A percentile compares a stretch with the other conserved stretches of the same genome.
These are phyloP conservation scores for Globisporangium ultimum DNA, from an alignment of 352 stramenopile genomes.

Conservation along the genomic window DNA sequence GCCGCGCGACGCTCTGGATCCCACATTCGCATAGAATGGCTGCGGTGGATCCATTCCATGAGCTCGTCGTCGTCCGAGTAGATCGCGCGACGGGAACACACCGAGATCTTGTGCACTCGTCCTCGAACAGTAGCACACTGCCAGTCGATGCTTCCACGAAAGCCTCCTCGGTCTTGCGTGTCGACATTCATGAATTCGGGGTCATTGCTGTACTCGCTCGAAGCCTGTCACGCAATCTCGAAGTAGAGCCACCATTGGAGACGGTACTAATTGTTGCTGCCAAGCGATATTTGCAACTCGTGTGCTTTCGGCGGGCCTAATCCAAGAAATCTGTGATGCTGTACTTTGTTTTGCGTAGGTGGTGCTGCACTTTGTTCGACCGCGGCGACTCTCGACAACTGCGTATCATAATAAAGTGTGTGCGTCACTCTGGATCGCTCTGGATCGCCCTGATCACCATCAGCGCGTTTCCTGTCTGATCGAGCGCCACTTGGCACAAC, in stretches of 20 bases:
- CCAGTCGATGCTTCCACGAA: background rate
- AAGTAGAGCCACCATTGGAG: slow-evolving; percentile 15
- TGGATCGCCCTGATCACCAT: slow-evolving; percentile 12
- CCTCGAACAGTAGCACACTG: background rate
- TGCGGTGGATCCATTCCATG: slow-evolving; percentile 9
- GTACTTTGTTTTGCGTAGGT: background rate
- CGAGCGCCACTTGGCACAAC: background rate
- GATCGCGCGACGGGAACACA: slow-evolving; percentile 16
- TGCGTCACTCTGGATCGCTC: slow-evolving; percentile 16
- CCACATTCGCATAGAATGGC: slow-evolving; percentile 18
- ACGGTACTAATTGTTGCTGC: background rate
- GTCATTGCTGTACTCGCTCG: slow-evolving; percentile 12
- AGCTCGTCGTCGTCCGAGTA: slow-evolving; percentile 23
- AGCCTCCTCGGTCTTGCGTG: background rate
- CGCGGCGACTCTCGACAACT: slow-evolving; percentile 6
- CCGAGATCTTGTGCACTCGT: background rate
- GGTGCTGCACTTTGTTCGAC: slow-evolving; percentile 11
- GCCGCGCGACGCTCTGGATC: slow-evolving; percentile 27
- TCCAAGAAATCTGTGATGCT: background rate
- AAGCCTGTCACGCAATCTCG: slow-evolving; percentile 7
- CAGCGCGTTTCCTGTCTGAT: background rate
- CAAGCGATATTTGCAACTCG: too few relatives aligned
- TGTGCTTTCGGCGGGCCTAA: background rate
- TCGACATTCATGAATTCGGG: slow-evolving; percentile 9
- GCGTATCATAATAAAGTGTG: background rate